A percentile compares a stretch with the other conserved stretches of the same genome.
These are phyloP conservation scores for Vitis hybrid DNA, from an alignment of 177 flowering plant species.

Conservation along the genomic window DNA sequence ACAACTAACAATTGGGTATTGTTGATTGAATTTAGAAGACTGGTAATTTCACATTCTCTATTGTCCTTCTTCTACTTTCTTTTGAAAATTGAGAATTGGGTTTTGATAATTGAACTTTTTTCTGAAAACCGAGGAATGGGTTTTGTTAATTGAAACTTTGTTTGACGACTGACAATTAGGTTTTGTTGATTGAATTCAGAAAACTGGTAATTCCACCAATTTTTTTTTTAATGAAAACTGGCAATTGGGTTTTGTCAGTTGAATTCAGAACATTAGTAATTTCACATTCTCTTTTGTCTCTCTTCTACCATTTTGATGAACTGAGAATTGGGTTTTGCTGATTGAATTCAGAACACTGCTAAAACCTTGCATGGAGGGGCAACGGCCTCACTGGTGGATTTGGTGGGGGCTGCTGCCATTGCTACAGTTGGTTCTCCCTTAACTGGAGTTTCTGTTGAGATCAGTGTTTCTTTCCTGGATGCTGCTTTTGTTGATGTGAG, in stretches of 20 bases:
- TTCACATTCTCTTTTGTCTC: constrained; percentile 1
- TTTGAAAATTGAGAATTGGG: constrained; percentile 4
- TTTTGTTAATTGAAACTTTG: constrained; percentile 12
- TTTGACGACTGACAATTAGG: neutral
- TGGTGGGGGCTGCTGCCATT: constrained; percentile 18
- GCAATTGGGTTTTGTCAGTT: neutral
- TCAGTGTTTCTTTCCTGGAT: neutral
- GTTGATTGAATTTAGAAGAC: constrained; percentile 36
- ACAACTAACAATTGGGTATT: constrained; percentile 6
- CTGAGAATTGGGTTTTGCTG: too few relatives aligned
- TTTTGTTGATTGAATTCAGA: too few relatives aligned
- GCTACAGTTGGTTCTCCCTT: neutral
- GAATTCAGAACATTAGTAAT: constrained; percentile 53
- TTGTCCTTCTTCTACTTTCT: neutral
- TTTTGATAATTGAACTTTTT: neutral
- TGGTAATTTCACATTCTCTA: constrained; percentile 32
- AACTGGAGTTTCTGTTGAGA: neutral
- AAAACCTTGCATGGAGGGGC: constrained; percentile 21
- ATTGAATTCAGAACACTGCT: too few relatives aligned
- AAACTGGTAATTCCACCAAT: too few relatives aligned
- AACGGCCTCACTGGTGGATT: constrained; percentile 14
- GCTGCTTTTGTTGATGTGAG: too few relatives aligned
- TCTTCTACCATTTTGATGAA: too few relatives aligned
- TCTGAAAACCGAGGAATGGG: neutral
- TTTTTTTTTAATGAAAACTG: too few relatives aligned